Evolutionary conservation across 225 moss, liverwort and hornwort species (phyloP).

Genomic region (Ulota crispa): DNA sequence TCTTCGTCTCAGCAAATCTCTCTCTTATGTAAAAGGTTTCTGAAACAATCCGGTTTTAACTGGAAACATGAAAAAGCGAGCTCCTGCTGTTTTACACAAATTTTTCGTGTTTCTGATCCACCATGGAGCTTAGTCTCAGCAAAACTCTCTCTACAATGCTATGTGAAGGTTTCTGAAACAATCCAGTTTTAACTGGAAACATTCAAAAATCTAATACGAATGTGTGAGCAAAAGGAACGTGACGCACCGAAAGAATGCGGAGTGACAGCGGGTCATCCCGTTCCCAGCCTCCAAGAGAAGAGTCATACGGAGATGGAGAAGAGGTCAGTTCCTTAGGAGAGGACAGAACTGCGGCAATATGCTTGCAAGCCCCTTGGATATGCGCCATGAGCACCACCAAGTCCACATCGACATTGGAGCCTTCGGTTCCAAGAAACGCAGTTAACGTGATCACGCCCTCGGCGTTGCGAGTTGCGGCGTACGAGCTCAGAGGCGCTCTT

Average conservation of each 20-base stretch:
- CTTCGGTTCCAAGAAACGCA: conserved; percentile 59
- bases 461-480: conserved; percentile 50
- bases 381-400: conserved; percentile 73
- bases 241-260: conserved; percentile 59
- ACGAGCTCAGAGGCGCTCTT: conserved; percentile 50
- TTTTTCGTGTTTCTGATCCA: neutral
- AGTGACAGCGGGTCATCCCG: conserved; percentile 42
- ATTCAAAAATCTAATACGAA: too few relatives aligned
- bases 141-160: neutral
- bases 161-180: neutral
- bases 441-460: conserved; percentile 55
- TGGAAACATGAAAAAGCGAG: neutral
- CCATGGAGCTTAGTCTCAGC: neutral
- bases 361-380: conserved; percentile 79
- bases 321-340: conserved; percentile 69
- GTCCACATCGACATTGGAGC: conserved; percentile 68
- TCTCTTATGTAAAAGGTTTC: neutral
- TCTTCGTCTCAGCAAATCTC: neutral
- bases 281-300: conserved; percentile 32
- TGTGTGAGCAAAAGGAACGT: neutral
- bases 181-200: neutral
- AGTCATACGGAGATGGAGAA: conserved; percentile 42
- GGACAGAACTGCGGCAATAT: conserved; percentile 67
- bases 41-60: neutral
- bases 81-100: neutral